phyloP scores from a whole-genome alignment of 1,284 basidiomycete species.

The Paramarasmius palmivorus region DNA sequence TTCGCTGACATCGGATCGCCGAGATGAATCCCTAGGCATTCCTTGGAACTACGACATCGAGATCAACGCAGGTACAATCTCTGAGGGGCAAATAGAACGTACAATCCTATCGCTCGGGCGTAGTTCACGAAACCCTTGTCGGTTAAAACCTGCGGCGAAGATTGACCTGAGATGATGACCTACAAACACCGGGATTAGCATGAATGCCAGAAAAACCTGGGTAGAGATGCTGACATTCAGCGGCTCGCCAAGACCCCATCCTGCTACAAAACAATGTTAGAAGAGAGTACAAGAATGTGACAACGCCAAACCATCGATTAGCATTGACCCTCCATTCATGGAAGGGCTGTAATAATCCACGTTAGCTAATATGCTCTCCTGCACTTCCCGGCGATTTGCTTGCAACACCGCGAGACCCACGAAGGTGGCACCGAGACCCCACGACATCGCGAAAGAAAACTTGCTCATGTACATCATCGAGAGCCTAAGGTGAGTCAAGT shows the following conservation, averaged over 20 bases:
- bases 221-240: slow-evolving; percentile 4
- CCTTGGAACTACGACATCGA: slow-evolving; percentile 6
- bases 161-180: slow-evolving; percentile 14
- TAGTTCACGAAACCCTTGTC: slow-evolving; percentile 11
- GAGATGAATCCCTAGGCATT: slow-evolving; percentile 12
- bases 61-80: not conserved
- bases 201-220: too few relatives aligned
- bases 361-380: too few relatives aligned
- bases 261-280: slow-evolving; percentile 1
- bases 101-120: slow-evolving; percentile 13
- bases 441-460: too few relatives aligned
- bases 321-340: slow-evolving; percentile 13
- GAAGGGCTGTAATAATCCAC: slow-evolving; percentile 12
- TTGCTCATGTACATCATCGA: too few relatives aligned
- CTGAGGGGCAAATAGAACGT: not conserved
- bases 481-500: too few relatives aligned
- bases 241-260: slow-evolving; percentile 13
- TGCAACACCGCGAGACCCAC: too few relatives aligned
- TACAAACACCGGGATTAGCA: too few relatives aligned
- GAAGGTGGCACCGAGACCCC: too few relatives aligned
- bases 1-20: slow-evolving; percentile 12
- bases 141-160: slow-evolving; percentile 8
- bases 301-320: slow-evolving; percentile 7
- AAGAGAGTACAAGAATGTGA: not conserved
- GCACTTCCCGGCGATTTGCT: too few relatives aligned